phyloP scores from a whole-genome alignment of 176 grass and related monocot genomes.

The Zea mays region Zm-B73-REFERENCE-NAM-5.0 NC_050099.1:61382501-61383000 shows the following conservation, averaged over 20 bases:
- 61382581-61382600: conserved; percentile 13
- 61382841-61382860: conserved; percentile 88
- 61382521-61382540: background rate
- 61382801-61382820: conserved; percentile 28
- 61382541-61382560: background rate
- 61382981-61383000: background rate
- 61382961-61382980: background rate
- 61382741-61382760: too few relatives aligned
- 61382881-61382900: background rate
- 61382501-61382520: conserved; percentile 67
- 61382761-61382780: too few relatives aligned
- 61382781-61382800: too few relatives aligned
- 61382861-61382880: conserved; percentile 59
- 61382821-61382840: conserved; percentile 75
- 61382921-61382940: background rate
- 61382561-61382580: background rate
- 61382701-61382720: background rate
- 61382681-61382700: conserved; percentile 73
- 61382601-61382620: conserved; percentile 68
- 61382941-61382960: background rate
- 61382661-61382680: conserved; percentile 94
- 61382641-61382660: conserved; percentile 95
- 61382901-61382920: background rate
- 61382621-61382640: conserved; percentile 97
- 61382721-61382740: background rate